A percentile compares a stretch with the other conserved stretches of the same genome.
Conservation (phyloP, 2,329 filamentous ascomycete species). For the Cladophialophora exuberans region DNA sequence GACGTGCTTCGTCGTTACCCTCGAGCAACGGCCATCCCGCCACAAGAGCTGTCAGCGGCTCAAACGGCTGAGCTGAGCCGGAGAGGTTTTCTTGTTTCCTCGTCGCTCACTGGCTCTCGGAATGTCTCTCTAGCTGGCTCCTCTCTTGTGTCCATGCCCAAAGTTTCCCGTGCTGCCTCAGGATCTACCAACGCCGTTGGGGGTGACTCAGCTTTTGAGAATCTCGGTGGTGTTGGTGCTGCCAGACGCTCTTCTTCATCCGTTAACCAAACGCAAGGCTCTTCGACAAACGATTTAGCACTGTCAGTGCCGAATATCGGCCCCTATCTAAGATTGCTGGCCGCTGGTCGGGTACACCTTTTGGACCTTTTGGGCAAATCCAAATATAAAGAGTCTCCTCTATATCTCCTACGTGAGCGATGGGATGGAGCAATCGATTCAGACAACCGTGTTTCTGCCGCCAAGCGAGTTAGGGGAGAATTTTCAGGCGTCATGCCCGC, state of each 20-base stretch:
- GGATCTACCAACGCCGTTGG: slow-evolving; percentile 39
- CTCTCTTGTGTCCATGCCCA: slow-evolving; percentile 28
- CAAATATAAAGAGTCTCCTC: slow-evolving; percentile 55
- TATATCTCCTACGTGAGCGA: slow-evolving; percentile 59
- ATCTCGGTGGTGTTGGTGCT: slow-evolving; percentile 31
- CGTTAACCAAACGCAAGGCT: background rate
- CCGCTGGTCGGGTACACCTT: slow-evolving; percentile 58
- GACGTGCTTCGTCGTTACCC: slow-evolving; percentile 51
- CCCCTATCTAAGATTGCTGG: slow-evolving; percentile 61
- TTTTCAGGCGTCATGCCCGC: slow-evolving; percentile 60
- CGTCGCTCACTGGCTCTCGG: slow-evolving; percentile 38
- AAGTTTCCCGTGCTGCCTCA: slow-evolving; percentile 40
- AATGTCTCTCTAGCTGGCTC: slow-evolving; percentile 23
- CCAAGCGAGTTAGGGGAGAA: slow-evolving; percentile 60
- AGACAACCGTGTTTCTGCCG: slow-evolving; percentile 47
- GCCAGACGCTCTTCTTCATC: slow-evolving; percentile 22
- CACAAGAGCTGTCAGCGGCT: slow-evolving; percentile 47
- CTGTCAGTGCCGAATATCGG: slow-evolving; percentile 64
- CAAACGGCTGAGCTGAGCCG: slow-evolving; percentile 55
- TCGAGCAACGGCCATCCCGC: slow-evolving; percentile 50
- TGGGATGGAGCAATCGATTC: slow-evolving; percentile 65
- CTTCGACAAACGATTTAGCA: slow-evolving; percentile 41
- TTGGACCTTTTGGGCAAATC: slow-evolving; percentile 56
- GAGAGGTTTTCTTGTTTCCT: slow-evolving; percentile 59
- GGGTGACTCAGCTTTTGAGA: slow-evolving; percentile 34